Base-by-base conservation (phyloP, 345 rosid genomes). In the Sonneratia alba region DNA sequence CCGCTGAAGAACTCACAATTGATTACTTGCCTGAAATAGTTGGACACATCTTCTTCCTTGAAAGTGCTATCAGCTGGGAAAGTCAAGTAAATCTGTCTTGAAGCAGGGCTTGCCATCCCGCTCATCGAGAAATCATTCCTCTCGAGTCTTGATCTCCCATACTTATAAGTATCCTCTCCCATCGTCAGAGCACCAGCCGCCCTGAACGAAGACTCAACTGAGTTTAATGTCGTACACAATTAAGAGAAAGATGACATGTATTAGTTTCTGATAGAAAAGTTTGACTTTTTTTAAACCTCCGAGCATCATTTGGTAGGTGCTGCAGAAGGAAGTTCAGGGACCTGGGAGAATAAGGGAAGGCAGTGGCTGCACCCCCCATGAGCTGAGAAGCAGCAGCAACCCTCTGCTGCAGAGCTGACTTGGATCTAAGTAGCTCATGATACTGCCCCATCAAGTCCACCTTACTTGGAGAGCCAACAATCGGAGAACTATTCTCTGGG, bases 41-140 rank as follows among this genome's bases (percentile, higher is more conserved):
- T 87, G 37, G 97, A 90, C 53, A 92, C 98, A 73, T 92, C 98
- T 77, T 92, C 95, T 73, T 92, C 98, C 75, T 90, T 86, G 67
- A 92, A 92, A 65, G 91, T 90, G 81, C 98, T 92, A 74, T 92
- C 98, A 73, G 98, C 98, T 67, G 98, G 98, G 76, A 92, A 92
- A 80, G 98, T 92, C 79, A 92, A 80, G 80, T 92, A 92, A 85
- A 92, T 92, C 89, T 92, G 98, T 76, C 98, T 87, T 0, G 98
- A 91, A 42, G 98, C 97, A 3, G 98, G 97, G 72, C 88, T 91
- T 36, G 86, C 82, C 79, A 87, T 81, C 36, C 80, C 84, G 70
- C 75, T 81, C 21, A 80, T 45, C 0, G 84, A 80, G 34, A 85
- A 86, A 74, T 88, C 93, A 43, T 74, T 86, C 76, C 93, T 87